Conservation (phyloP, 139 green algal genomes). For the Chlorella vulgaris region DNA sequence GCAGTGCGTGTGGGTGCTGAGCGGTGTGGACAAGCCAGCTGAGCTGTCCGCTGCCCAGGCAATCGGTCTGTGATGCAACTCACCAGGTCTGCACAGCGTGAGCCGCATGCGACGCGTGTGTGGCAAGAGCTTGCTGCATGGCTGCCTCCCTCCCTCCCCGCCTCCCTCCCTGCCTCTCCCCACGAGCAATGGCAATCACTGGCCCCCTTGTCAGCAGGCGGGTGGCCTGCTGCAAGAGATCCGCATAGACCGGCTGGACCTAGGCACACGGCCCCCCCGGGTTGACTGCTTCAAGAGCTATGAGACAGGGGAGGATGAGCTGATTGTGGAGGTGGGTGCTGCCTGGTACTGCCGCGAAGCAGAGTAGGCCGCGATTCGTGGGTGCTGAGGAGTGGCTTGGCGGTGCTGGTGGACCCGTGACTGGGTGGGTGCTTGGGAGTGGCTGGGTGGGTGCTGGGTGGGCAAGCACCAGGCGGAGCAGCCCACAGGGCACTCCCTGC, state of each 20-base stretch:
- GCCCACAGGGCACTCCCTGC: too few relatives aligned
- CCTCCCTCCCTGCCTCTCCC: neutral
- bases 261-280: constrained; percentile 57
- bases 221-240: constrained; percentile 49
- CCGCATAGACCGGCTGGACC: constrained; percentile 55
- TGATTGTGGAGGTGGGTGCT: constrained; percentile 58
- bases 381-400: too few relatives aligned
- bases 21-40: too few relatives aligned
- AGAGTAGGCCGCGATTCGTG: too few relatives aligned
- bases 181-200: neutral
- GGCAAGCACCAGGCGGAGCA: neutral
- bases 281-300: constrained; percentile 72
- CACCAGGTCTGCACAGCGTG: too few relatives aligned
- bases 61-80: too few relatives aligned
- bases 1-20: neutral
- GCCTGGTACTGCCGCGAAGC: too few relatives aligned
- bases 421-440: too few relatives aligned
- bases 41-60: too few relatives aligned
- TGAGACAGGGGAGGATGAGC: constrained; percentile 64
- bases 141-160: neutral
- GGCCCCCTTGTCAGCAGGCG: neutral
- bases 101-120: too few relatives aligned
- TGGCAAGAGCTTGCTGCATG: too few relatives aligned
- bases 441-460: neutral
- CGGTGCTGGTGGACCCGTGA: too few relatives aligned